Conservation (phyloP, 179 eudicot genomes). For the Actinidia arguta region DNA sequence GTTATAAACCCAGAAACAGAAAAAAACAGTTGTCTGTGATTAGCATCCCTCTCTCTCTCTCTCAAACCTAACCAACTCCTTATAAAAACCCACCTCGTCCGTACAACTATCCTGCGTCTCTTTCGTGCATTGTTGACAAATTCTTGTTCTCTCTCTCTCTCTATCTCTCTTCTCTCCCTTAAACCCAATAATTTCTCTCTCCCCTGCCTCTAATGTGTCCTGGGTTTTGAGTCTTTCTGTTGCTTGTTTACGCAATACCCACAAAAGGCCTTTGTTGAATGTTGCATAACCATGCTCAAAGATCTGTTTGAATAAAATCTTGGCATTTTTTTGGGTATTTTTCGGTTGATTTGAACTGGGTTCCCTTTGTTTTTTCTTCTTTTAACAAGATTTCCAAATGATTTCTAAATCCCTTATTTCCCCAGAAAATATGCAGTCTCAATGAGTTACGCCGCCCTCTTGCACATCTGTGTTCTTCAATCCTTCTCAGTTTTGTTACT, state of each 20-base stretch:
- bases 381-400: neutral
- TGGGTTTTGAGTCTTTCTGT: neutral
- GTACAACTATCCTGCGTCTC: neutral
- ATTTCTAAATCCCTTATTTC: neutral
- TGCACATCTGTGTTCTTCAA: conserved; percentile 42
- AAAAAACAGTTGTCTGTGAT: neutral
- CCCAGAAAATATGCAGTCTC: neutral
- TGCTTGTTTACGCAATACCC: neutral
- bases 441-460: conserved; percentile 15
- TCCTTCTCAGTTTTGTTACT: conserved; percentile 53
- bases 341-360: neutral
- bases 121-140: neutral
- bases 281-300: neutral
- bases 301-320: neutral
- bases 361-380: neutral
- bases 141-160: neutral
- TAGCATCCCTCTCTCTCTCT: neutral
- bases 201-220: neutral
- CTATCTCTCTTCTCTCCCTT: too few species aligned
- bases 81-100: neutral
- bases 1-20: conserved; percentile 7
- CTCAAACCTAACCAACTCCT: neutral
- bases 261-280: neutral
- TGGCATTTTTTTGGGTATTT: neutral
- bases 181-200: too few species aligned